phyloP scores from a whole-genome alignment of 2,329 filamentous ascomycete genomes.

The Arachnomyces sp. region DNA sequence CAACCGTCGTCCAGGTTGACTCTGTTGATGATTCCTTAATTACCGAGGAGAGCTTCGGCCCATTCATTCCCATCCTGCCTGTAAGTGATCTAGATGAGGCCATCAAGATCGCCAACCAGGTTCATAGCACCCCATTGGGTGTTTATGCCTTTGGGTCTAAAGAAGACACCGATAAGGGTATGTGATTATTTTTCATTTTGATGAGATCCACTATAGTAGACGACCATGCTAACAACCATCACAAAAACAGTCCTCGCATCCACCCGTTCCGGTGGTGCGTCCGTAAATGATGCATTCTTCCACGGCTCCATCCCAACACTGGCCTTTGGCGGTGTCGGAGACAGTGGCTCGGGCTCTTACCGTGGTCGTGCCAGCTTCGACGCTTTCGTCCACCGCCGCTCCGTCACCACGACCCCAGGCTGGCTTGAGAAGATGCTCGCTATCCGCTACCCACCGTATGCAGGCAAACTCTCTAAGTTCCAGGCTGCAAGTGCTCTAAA shows the following conservation, averaged over 20 bases:
- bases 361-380: constrained; percentile 65
- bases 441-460: constrained; percentile 56
- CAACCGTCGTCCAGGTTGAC: constrained; percentile 81
- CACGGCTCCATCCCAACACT: constrained; percentile 64
- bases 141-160: constrained; percentile 81
- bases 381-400: constrained; percentile 53
- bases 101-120: constrained; percentile 69
- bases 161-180: constrained; percentile 66
- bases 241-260: constrained; percentile 47
- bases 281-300: constrained; percentile 53
- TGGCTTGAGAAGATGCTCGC: constrained; percentile 54
- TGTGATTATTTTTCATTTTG: constrained; percentile 16
- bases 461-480: constrained; percentile 48
- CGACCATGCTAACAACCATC: constrained; percentile 3
- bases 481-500: constrained; percentile 43
- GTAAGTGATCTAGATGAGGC: constrained; percentile 77
- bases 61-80: constrained; percentile 76
- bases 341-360: constrained; percentile 69
- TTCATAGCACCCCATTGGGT: constrained; percentile 76
- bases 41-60: constrained; percentile 81
- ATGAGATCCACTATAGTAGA: not conserved
- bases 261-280: constrained; percentile 62
- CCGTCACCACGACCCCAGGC: constrained; percentile 51
- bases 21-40: constrained; percentile 70
- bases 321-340: constrained; percentile 75